phyloP scores from a whole-genome alignment of 2,329 filamentous ascomycete species.

The Monosporascus ibericus region DNA sequence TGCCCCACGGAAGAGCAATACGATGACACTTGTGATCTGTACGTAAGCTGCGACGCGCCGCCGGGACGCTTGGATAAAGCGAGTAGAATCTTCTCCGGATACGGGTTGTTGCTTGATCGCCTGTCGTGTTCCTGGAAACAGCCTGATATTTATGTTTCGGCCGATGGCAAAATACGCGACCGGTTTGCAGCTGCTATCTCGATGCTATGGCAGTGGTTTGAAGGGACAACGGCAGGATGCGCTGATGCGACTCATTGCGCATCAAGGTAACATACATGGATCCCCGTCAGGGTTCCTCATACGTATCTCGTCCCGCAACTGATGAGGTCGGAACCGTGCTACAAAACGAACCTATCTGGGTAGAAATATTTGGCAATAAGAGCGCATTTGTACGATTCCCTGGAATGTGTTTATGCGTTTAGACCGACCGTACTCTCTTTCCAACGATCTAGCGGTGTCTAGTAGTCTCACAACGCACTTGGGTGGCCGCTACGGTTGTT shows the following conservation, averaged over 20 bases:
- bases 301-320: background rate
- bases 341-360: background rate
- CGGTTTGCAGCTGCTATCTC: conserved; percentile 12
- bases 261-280: conserved; percentile 7
- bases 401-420: background rate
- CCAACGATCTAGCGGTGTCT: background rate
- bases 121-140: conserved; percentile 2
- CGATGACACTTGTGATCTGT: background rate
- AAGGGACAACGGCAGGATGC: conserved; percentile 13
- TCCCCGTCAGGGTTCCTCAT: background rate
- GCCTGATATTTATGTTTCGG: conserved; percentile 2
- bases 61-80: background rate
- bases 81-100: background rate
- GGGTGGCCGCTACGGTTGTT: background rate
- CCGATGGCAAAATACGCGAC: conserved; percentile 10
- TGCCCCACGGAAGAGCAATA: background rate
- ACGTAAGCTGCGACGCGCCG: background rate
- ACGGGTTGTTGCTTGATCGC: conserved; percentile 1
- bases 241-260: conserved; percentile 17
- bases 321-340: background rate
- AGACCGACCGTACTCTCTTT: background rate
- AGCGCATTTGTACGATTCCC: background rate
- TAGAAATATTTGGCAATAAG: background rate
- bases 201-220: conserved; percentile 7
- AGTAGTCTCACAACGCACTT: background rate